Conservation (phyloP, 2,329 filamentous ascomycete species). For the Fusarium devonianum region DNA sequence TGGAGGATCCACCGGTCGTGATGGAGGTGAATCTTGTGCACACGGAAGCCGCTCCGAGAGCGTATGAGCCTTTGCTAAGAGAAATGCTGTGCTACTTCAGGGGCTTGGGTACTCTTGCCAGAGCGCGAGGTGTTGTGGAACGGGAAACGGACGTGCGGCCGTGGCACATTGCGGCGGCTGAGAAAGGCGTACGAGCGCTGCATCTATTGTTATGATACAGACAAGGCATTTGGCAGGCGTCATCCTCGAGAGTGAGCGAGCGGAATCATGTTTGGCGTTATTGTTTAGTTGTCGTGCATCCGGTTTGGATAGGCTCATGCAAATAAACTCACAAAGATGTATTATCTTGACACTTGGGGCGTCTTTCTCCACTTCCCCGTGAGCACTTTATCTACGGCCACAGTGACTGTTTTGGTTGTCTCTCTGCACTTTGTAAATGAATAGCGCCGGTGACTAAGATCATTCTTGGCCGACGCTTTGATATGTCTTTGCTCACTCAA, state of each 20-base stretch:
- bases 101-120: conserved; percentile 72
- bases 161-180: conserved; percentile 78
- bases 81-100: conserved; percentile 76
- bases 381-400: too few relatives aligned
- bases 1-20: conserved; percentile 65
- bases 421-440: too few relatives aligned
- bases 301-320: conserved; percentile 15
- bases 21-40: conserved; percentile 72
- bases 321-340: conserved; percentile 7
- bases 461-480: too few relatives aligned
- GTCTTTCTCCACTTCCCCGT: too few relatives aligned
- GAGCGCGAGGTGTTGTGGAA: conserved; percentile 69
- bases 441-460: too few relatives aligned
- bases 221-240: conserved; percentile 27
- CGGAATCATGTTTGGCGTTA: conserved; percentile 23
- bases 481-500: too few relatives aligned
- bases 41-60: conserved; percentile 57
- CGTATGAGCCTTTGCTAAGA: conserved; percentile 69
- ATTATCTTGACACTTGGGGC: background rate
- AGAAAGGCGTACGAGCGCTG: conserved; percentile 72
- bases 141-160: conserved; percentile 69
- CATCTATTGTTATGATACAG: conserved; percentile 66
- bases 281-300: conserved; percentile 18
- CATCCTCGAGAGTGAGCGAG: conserved; percentile 10
- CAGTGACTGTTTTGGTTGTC: background rate